A percentile compares a stretch with the other conserved stretches of the same genome.
Evolutionary conservation across 148 eudicot genomes (phyloP).

Genomic region (Camellia japonica): DNA sequence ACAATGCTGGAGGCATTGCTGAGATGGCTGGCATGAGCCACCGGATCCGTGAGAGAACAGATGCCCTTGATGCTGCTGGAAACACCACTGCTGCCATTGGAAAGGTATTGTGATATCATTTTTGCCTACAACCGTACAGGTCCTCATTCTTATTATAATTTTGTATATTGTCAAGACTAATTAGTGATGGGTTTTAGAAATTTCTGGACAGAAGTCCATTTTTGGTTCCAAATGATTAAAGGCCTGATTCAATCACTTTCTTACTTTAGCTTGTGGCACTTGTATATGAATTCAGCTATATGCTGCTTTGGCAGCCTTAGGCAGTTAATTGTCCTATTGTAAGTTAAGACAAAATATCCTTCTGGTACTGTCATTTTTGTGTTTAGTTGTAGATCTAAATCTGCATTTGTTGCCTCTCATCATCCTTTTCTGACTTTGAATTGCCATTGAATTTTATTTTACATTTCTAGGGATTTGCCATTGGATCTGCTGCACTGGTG

Average conservation of each 20-base stretch:
- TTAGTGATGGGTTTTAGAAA: not conserved
- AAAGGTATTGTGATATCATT: constrained; percentile 23
- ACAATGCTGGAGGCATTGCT: constrained; percentile 51
- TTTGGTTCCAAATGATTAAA: no score
- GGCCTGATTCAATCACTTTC: no score
- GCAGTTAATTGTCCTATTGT: no score
- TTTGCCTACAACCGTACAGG: not conserved
- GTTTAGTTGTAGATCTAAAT: not conserved
- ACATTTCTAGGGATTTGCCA: constrained; percentile 40
- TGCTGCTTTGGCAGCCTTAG: not conserved
- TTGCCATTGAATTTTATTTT: not conserved
- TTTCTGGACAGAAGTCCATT: no score
- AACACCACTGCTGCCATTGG: constrained; percentile 54
- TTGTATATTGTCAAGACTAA: no score
- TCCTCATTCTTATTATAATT: not conserved
- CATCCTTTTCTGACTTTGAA: not conserved
- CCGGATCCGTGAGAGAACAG: constrained; percentile 44
- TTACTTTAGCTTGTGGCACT: no score
- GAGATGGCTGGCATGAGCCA: constrained; percentile 60
- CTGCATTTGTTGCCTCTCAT: not conserved
- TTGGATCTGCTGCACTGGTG: constrained; percentile 52
- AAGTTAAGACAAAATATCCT: not conserved
- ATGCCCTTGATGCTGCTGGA: constrained; percentile 54
- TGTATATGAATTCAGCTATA: no score
- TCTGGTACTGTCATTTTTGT: not conserved